Percentiles rank a stretch among this genome's conserved stretches.
phyloP scores from a whole-genome alignment of 257 asterid species.

The Fraxinus anomala region DNA sequence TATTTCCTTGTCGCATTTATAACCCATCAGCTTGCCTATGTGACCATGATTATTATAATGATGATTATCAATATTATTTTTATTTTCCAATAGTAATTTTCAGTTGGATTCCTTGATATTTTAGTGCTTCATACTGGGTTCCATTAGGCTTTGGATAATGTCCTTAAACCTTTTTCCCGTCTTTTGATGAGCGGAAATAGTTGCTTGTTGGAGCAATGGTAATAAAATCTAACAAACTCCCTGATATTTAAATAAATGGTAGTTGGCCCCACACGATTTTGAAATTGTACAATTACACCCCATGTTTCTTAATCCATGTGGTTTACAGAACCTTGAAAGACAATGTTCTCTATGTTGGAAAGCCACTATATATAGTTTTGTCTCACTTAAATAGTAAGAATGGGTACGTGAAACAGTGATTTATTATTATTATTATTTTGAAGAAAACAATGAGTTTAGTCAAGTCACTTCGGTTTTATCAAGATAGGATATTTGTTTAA shows the following conservation, averaged over 20 bases:
- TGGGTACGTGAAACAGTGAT: not conserved
- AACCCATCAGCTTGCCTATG: not conserved
- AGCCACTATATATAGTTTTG: not conserved
- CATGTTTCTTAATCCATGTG: not conserved
- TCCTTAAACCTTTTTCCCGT: conserved; percentile 1
- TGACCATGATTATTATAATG: conserved; percentile 4
- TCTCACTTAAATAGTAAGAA: not conserved
- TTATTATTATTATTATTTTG: no score
- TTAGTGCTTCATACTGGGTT: conserved; percentile 24
- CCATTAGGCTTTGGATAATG: conserved; percentile 17
- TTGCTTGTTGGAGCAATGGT: conserved; percentile 6
- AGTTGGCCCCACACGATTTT: not conserved
- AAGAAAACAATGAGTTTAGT: not conserved
- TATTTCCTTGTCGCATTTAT: conserved; percentile 23
- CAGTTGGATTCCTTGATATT: conserved; percentile 11
- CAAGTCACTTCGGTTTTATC: not conserved
- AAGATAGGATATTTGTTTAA: not conserved
- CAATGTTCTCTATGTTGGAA: conserved; percentile 1
- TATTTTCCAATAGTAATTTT: conserved; percentile 11
- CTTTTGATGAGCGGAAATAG: conserved; percentile 1
- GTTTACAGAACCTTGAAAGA: not conserved
- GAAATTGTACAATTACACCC: not conserved
- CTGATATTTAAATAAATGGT: not conserved
- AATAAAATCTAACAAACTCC: not conserved
- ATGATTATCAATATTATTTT: conserved; percentile 17